Conservation (phyloP, 2,329 filamentous ascomycete genomes). For the Trichophyton mentagrophytes region DNA sequence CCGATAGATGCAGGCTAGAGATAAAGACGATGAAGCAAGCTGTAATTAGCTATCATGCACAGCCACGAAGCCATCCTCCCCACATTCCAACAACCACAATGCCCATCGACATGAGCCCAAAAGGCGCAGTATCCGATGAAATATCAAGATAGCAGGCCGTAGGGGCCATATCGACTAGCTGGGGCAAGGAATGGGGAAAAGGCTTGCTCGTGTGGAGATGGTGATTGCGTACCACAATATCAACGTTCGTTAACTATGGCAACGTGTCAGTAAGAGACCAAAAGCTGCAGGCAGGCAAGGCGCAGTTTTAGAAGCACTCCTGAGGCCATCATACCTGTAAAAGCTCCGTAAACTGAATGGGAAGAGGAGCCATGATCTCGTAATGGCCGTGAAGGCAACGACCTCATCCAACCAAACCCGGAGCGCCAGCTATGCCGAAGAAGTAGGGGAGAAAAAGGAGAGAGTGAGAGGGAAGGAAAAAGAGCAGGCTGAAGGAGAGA, state of each 20-base stretch:
- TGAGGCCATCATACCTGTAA: slow-evolving; percentile 48
- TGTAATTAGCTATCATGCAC: not conserved
- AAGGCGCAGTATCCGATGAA: not conserved
- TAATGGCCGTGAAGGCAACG: slow-evolving; percentile 25
- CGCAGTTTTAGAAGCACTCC: not conserved
- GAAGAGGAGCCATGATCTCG: slow-evolving; percentile 51
- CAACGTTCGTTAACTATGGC: slow-evolving; percentile 39
- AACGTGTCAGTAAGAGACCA: not conserved
- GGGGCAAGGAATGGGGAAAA: not conserved
- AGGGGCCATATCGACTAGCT: not conserved
- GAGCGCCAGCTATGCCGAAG: slow-evolving; percentile 25
- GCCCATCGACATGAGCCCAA: not conserved
- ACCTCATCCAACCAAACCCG: slow-evolving; percentile 27
- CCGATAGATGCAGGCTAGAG: slow-evolving; percentile 60
- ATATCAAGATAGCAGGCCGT: not conserved
- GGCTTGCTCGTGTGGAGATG: not conserved
- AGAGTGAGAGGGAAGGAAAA: not conserved
- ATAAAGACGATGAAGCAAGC: not conserved
- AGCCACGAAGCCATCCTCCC: not conserved
- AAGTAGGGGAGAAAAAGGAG: slow-evolving; percentile 12
- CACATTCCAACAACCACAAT: not conserved
- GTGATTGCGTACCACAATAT: slow-evolving; percentile 38
- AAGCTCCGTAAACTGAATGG: slow-evolving; percentile 88
- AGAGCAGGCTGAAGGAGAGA: not conserved
- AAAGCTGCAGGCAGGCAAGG: no score